Base-by-base conservation (phyloP, 2,329 filamentous ascomycete genomes). In the Calonectria crousiana region DNA sequence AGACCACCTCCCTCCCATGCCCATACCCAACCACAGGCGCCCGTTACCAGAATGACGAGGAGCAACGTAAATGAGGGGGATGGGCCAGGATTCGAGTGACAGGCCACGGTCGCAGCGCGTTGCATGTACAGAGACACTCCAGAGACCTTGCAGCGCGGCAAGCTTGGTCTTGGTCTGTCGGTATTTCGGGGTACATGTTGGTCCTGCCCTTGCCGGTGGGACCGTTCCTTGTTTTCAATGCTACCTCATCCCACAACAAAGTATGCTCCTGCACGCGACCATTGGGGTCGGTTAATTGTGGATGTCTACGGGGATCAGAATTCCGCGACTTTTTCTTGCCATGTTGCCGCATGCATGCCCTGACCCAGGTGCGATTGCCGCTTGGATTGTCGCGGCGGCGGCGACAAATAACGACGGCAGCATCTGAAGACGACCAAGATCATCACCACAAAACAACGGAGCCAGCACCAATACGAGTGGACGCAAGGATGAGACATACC, bases 401-500 rank as follows among this genome's bases (percentile, higher is more conserved):
- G 38, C 49, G 53, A 58, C 38, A 49, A 47, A 23, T 47, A 47
- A 47, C 44, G 44, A 44, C 60, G 51, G 28, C 30, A 18, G 23
- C 56, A 41, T 62, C 14, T 62, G 36, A 41, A 41, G 34, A 62
- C 38, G 13, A 14, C 36, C 34, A 38, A 62, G 56, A 62, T 47
- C n/a, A 47, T 47, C 44, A 47, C 44, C n/a, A 23, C 44, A 47
- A 47, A 47, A 47, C 60, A 58, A 20, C 38, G 41, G 26, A 58
- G 47, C 23, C 16, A 56, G 34, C 9, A 56, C 64, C 47, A 60
- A 52, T 51, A 60, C 66, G 53, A 36, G 36, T 67, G 38, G 51
- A 36, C 71, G 26, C 51, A 65, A 44, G 64, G 64, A 62, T 76
- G 67, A 76, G 74, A 76, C 75, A 74, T 58, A 23, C 60, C 23